These are phyloP conservation scores for Solanum commersonii DNA, from an alignment of 257 asterid species.

Conservation along the genomic window DNA sequence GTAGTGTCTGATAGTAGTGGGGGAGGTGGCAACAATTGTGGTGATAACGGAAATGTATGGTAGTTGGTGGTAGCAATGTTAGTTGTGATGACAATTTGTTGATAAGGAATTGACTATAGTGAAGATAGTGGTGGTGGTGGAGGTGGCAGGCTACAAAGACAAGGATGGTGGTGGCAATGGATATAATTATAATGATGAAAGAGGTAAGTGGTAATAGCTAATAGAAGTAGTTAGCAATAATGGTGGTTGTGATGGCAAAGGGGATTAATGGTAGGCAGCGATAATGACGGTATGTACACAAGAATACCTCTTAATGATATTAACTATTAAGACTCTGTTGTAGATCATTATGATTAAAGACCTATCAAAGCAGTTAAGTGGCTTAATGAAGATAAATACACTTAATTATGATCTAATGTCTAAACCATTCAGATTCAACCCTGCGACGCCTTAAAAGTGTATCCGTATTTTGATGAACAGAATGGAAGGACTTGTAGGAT, in stretches of 20 bases:
- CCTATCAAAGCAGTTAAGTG: not conserved
- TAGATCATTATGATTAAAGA: not conserved
- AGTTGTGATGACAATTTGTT: too few relatives aligned
- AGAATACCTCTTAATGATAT: not conserved
- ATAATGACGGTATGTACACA: not conserved
- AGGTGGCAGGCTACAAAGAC: too few relatives aligned
- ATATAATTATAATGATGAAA: not conserved
- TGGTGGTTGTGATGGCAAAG: not conserved
- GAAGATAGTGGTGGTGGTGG: too few relatives aligned
- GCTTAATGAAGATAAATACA: too few relatives aligned
- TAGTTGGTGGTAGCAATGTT: too few relatives aligned
- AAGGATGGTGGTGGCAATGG: too few relatives aligned
- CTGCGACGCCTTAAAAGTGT: not conserved
- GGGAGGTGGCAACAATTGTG: not conserved
- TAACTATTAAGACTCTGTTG: not conserved
- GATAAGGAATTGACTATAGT: too few relatives aligned
- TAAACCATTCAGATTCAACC: too few relatives aligned
- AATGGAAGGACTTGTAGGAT: not conserved
- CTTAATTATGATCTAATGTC: too few relatives aligned
- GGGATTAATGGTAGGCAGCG: not conserved
- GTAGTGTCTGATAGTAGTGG: not conserved
- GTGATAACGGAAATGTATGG: too few relatives aligned
- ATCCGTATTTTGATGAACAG: not conserved
- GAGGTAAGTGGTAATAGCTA: not conserved
- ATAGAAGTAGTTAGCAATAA: not conserved